Evolutionary conservation across 176 grass and related monocot genomes (phyloP), one percentile per base, ranked within the genome.

Genomic region (Poa pratensis): DNA sequence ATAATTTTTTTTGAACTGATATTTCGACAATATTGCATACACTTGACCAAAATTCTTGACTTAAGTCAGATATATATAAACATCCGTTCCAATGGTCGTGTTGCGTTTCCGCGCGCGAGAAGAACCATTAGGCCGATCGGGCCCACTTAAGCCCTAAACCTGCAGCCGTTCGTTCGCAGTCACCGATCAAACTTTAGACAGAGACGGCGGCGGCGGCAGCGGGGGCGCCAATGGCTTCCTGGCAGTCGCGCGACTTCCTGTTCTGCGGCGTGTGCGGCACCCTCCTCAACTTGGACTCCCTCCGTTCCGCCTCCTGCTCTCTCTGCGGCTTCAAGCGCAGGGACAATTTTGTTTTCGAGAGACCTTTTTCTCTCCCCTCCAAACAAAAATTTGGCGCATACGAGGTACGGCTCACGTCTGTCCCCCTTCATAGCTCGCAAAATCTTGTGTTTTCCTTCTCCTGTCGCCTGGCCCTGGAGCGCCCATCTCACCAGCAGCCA

Each of bases 241-340:
- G 83, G 80, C 72, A 90, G 83, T 80, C 78, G 28, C 88, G 91
- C 68, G 93, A 95, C 48, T 95, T 94, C 67, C 80, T 94, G 27
- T 98, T 98, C 81, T 98, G 96, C 80, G 64, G 63, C 54, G 70
- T 94, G 26, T 95, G 93, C 87, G 91, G 96, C 62, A 95, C 89
- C 61, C 91, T 90, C 69, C 93, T 98, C 86, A 75, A 84, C 32
- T 90, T 95, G 70, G 34, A 88, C 65, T 89, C 88, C 63, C 0
- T 87, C 62, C 76, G 65, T 57, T 82, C 52, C 68, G 93, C 86
- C 26, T 70, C 77, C 22, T 95, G 96, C 84, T 77, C 89, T 8
- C 87, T 92, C 82, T 95, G 96, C 77, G 91, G 96, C 69, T 94
- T 94, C 91, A 94, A 94, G 87, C 93, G 93, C 83, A 69, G 12